Evolutionary conservation across 192 early-diverging fungal genomes (phyloP).

Genomic region (Thamnidium elegans): DNA sequence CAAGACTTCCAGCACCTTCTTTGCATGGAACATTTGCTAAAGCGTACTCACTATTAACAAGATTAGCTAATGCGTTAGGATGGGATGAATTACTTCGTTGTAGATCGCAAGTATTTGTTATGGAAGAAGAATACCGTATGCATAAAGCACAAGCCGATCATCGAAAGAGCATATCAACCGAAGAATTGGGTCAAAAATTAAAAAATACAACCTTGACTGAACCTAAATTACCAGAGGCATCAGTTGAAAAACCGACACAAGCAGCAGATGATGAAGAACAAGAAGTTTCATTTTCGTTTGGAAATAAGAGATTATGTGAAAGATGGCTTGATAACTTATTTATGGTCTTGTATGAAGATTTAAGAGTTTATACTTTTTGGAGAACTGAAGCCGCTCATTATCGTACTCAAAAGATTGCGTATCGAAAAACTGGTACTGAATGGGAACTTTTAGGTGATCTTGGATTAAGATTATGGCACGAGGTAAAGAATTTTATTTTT

Average conservation of each 20-base stretch:
- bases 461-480: conserved; percentile 79
- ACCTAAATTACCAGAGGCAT: background rate
- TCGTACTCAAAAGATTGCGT: conserved; percentile 66
- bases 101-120: conserved; percentile 92
- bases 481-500: conserved; percentile 40
- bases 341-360: conserved; percentile 95
- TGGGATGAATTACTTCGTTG: conserved; percentile 94
- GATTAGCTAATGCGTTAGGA: conserved; percentile 78
- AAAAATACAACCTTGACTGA: background rate
- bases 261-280: conserved; percentile 34
- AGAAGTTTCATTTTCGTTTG: conserved; percentile 66
- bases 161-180: conserved; percentile 39
- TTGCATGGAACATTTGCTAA: conserved; percentile 91
- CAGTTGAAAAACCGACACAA: conserved; percentile 32
- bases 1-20: conserved; percentile 83
- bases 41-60: conserved; percentile 83
- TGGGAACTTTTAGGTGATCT: conserved; percentile 98
- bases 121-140: conserved; percentile 96
- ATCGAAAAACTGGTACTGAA: conserved; percentile 93
- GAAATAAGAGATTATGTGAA: conserved; percentile 96
- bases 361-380: conserved; percentile 92
- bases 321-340: conserved; percentile 99
- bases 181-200: conserved; percentile 10
- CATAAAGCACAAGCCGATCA: conserved; percentile 75
- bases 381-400: conserved; percentile 85